Evolutionary conservation across 106 monocot species (phyloP), one percentile per base, ranked within the genome.

Genomic region (Acorus gramineus): DNA sequence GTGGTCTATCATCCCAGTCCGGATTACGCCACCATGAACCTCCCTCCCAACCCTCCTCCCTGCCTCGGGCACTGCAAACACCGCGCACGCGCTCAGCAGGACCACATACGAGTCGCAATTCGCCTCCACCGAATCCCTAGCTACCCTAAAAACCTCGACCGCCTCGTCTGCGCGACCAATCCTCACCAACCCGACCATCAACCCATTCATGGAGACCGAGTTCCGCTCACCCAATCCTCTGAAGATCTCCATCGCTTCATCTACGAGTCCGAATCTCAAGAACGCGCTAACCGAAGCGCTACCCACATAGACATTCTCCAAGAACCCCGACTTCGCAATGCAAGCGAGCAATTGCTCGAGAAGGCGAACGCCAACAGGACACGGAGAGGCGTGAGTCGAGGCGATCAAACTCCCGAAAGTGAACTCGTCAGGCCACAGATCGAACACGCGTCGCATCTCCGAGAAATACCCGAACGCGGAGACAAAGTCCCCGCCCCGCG

Each of bases 201-300:
- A 82, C 8, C 93, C 93, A 71, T 86, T 93, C 69, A 89, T 68
- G 3, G 93, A 75, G 52, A 89, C 77, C 8, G 79, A 64, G 74
- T 89, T 93, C 51, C 61, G 86, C 47, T 62, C 51, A 56, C 64
- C 57, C 84, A 93, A 75, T 46, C 76, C 55, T 4, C 60, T 4
- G 14, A 81, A 86, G 3, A 86, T 72, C 14, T 74, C 54, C 58
- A 68, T 84, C 6, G 86, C 89, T 61, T 47, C 73, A 46, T 78
- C 67, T 46, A 81, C 67, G 53, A 71, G 48, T 6, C 86, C 84
- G n/a, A 73, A 79, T 75, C 85, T 77, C 44, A 86, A 72, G 77
- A 84, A 81, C 45, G 93, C 86, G 66, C 84, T 93, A 49, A 93
- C 93, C 53, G 89, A 63, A 57, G 93, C 81, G 57, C 93, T 93